Percentiles rank a stretch among this genome's conserved stretches.
These are phyloP conservation scores for Metarhizium humberi DNA, from an alignment of 2,329 filamentous ascomycete species.

Conservation along the genomic window DNA sequence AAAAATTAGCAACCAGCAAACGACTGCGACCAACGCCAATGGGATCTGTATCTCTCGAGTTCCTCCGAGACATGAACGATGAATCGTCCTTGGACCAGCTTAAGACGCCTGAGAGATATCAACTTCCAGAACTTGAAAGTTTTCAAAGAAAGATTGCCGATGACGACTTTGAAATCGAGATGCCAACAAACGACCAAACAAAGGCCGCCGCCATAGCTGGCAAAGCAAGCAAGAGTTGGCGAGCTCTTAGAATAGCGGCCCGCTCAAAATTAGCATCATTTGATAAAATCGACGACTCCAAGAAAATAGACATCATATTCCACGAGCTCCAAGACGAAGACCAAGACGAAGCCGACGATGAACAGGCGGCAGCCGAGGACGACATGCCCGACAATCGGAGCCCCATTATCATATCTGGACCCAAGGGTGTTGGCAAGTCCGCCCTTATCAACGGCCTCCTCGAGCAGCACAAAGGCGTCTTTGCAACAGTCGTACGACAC, in stretches of 20 bases:
- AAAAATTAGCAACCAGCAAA: slow-evolving; percentile 60
- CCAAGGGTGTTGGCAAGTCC: slow-evolving; percentile 52
- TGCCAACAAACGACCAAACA: slow-evolving; percentile 56
- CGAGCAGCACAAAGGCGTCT: slow-evolving; percentile 54
- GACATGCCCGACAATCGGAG: slow-evolving; percentile 38
- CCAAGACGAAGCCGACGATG: slow-evolving; percentile 26
- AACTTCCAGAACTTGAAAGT: slow-evolving; percentile 57
- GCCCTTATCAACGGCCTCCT: slow-evolving; percentile 54
- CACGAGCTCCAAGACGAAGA: slow-evolving; percentile 32
- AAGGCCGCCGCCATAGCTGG: slow-evolving; percentile 50
- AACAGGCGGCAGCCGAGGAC: slow-evolving; percentile 17
- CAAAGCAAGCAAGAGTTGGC: slow-evolving; percentile 86
- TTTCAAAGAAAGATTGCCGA: slow-evolving; percentile 67
- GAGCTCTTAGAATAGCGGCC: slow-evolving; percentile 72
- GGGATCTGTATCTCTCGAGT: slow-evolving; percentile 67
- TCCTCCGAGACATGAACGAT: slow-evolving; percentile 60
- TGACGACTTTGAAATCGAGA: slow-evolving; percentile 79
- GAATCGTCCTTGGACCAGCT: slow-evolving; percentile 57
- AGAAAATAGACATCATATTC: slow-evolving; percentile 55
- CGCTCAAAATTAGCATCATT: slow-evolving; percentile 66
- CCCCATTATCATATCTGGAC: slow-evolving; percentile 59
- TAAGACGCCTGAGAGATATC: slow-evolving; percentile 54
- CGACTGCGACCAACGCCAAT: slow-evolving; percentile 59
- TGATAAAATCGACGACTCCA: slow-evolving; percentile 79
- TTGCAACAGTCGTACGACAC: slow-evolving; percentile 48